Base-by-base conservation (phyloP, 23 red algal species). In the Porphyridium purpureum region DNA sequence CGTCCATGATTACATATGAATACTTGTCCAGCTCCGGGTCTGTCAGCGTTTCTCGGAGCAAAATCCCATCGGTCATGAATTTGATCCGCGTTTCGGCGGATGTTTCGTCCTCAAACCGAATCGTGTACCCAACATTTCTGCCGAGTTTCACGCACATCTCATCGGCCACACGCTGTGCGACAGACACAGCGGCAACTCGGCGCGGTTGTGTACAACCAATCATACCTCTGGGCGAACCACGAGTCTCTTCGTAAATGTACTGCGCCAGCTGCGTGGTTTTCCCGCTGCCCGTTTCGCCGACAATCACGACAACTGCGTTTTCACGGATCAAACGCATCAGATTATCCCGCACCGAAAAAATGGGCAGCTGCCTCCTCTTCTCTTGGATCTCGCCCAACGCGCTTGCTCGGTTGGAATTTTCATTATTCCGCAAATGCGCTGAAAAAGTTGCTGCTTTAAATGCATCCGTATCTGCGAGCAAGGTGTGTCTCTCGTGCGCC, bases 161-260 rank as follows among this genome's bases (percentile, higher is more conserved):
- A 31, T 98, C 75, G 20, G 80, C 69, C 7, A 98, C 90, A 11
- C 90, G 66, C 36, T 71, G 59, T 0, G 79, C 90, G 3, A 98
- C 90, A 31, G 57, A 74, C 21, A 98, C 81, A 14, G 90, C 90
- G 7, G 90, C 90, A 4, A 98, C 79, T 7, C 90, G 51, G 40
- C 90, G 71, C 33, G 90, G 90, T 49, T 98, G 90, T 25, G 90
- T 98, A 56, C 80, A 86, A 7, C 79, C 90, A 49, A 98, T 86
- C 27, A 78, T 47, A 17, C 90, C 90, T 11, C 38, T 44, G 21
- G 72, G 67, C 29, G 29, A 31, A 25, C 69, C 65, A 27, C 58
- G 82, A 19, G 79, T 80, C 5, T 75, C 90, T 50, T 98, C 77
- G 27, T 84, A 41, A 27, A 98, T 55, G 68, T 84, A 85, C 68